phyloP scores from a whole-genome alignment of 1,139 yeast species.

The Hansenula sp. region DNA sequence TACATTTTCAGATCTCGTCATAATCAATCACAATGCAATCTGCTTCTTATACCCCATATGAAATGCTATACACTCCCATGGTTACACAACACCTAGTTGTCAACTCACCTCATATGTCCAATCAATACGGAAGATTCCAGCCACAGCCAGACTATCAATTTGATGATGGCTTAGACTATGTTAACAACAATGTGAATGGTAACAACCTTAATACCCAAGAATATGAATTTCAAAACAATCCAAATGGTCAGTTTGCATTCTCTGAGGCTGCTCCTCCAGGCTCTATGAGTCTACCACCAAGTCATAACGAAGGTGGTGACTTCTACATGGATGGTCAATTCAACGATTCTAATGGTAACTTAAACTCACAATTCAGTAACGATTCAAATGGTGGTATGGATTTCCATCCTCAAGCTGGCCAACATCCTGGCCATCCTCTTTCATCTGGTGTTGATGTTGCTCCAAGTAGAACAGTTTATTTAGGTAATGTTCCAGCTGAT shows the following conservation, averaged over 20 bases:
- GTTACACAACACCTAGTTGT: slow-evolving; percentile 20
- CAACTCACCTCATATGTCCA: slow-evolving; percentile 16
- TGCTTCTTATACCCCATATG: slow-evolving; percentile 16
- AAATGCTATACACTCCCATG: slow-evolving; percentile 17
- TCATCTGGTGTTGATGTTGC: slow-evolving; percentile 32
- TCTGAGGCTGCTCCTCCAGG: neutral
- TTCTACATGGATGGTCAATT: slow-evolving; percentile 2
- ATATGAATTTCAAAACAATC: neutral
- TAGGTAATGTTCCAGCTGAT: slow-evolving; percentile 85
- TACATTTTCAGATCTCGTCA: too few species aligned
- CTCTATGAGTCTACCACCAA: neutral
- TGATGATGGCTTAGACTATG: slow-evolving; percentile 5
- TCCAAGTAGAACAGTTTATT: slow-evolving; percentile 82
- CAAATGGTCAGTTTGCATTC: neutral
- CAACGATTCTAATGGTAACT: neutral
- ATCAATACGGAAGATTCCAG: slow-evolving; percentile 12
- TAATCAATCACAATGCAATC: slow-evolving; percentile 19
- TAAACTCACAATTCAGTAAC: neutral
- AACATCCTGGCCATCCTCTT: neutral
- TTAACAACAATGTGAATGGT: neutral
- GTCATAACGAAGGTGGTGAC: neutral
- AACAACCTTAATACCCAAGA: neutral
- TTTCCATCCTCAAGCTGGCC: neutral
- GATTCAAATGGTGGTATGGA: neutral
- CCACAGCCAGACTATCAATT: slow-evolving; percentile 12